phyloP scores from a whole-genome alignment of 345 rosid genomes.

The Rhizophora apiculata region DNA sequence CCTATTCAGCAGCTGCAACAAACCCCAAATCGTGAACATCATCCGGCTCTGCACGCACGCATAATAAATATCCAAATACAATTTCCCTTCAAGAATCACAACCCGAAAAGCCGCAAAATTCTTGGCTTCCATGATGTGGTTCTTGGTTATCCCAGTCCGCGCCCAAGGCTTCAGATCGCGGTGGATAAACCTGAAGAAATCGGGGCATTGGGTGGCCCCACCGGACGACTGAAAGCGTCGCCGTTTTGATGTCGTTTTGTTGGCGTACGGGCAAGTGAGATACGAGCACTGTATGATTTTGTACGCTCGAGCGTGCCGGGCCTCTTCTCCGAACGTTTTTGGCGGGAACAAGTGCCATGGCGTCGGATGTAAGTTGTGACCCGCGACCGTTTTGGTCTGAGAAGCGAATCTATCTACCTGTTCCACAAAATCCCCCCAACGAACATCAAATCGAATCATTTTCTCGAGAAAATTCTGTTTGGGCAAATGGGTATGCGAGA shows the following conservation, averaged over 20 bases:
- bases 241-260: constrained; percentile 9
- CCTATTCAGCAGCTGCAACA: constrained; percentile 71
- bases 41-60: constrained; percentile 84
- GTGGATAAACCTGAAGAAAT: constrained; percentile 66
- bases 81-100: constrained; percentile 54
- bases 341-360: constrained; percentile 91
- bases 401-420: constrained; percentile 65
- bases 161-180: constrained; percentile 83
- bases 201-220: constrained; percentile 47
- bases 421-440: constrained; percentile 34
- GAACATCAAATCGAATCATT: no score
- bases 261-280: constrained; percentile 55
- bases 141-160: constrained; percentile 43
- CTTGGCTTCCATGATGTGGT: constrained; percentile 53
- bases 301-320: constrained; percentile 54
- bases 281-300: constrained; percentile 80
- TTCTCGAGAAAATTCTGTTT: no score
- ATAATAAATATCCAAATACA: constrained; percentile 74
- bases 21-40: constrained; percentile 89
- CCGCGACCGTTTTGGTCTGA: constrained; percentile 66
- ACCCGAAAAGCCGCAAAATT: constrained; percentile 65
- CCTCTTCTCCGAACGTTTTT: constrained; percentile 44
- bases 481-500: neutral
- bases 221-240: constrained; percentile 17
- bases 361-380: constrained; percentile 88